These are phyloP conservation scores for Pseudogymnoascus destructans DNA, from an alignment of 2,329 filamentous ascomycete genomes.

Conservation along the genomic window DNA sequence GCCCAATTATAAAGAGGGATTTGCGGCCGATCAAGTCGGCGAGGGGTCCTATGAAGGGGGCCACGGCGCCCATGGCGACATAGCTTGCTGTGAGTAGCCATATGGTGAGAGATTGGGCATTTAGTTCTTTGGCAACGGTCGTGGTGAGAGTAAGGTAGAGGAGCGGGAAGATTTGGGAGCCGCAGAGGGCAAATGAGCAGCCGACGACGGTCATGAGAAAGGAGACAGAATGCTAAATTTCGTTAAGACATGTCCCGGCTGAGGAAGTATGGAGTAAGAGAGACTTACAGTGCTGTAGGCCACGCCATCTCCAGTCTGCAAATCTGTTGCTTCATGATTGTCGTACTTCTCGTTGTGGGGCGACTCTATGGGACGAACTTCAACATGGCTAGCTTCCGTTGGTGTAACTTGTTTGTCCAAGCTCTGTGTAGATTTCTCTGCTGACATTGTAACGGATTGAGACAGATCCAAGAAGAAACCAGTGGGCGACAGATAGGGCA, in stretches of 20 bases:
- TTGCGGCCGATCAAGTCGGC: constrained; percentile 17
- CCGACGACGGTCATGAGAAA: constrained; percentile 13
- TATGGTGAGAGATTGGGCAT: constrained; percentile 11
- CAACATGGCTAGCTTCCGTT: neutral
- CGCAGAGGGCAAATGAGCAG: constrained; percentile 12
- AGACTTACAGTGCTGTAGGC: neutral
- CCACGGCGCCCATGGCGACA: constrained; percentile 14
- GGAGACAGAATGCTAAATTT: neutral
- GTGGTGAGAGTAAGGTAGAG: constrained; percentile 4
- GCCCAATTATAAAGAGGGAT: constrained; percentile 13
- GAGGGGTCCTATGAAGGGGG: constrained; percentile 17
- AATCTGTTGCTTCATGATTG: neutral
- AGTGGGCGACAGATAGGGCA: neutral
- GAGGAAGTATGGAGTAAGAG: neutral
- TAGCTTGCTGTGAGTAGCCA: constrained; percentile 15
- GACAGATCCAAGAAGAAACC: neutral
- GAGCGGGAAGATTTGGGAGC: constrained; percentile 11
- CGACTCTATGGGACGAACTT: neutral
- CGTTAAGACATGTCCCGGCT: neutral
- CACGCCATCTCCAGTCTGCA: neutral
- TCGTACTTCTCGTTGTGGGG: neutral
- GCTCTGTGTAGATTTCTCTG: neutral
- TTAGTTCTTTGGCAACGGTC: constrained; percentile 1
- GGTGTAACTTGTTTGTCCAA: neutral
- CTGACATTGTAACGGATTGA: neutral